Percentiles rank a stretch among this genome's conserved stretches.
phyloP scores from a whole-genome alignment of 2,329 filamentous ascomycete species.

The Periconia digitata region DNA sequence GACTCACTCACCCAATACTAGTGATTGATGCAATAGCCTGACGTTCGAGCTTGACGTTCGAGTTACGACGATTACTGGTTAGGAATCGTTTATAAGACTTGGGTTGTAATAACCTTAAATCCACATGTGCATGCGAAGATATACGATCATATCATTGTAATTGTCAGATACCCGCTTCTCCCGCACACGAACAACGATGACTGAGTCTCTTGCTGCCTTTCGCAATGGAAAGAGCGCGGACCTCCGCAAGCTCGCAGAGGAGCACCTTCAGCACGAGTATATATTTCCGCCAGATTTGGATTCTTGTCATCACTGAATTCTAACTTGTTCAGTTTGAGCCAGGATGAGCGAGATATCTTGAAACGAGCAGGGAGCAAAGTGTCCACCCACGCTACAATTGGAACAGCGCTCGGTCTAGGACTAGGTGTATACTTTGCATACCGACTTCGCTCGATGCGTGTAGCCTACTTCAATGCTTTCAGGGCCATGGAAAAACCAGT shows the following conservation, averaged over 20 bases:
- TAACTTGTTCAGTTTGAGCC: slow-evolving; percentile 50
- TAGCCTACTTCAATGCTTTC: slow-evolving; percentile 63
- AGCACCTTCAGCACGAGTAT: slow-evolving; percentile 40
- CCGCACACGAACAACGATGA: too few species aligned
- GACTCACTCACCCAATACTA: too few species aligned
- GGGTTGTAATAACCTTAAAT: too few species aligned
- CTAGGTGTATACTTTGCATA: slow-evolving; percentile 58
- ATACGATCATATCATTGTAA: too few species aligned
- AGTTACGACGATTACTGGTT: too few species aligned
- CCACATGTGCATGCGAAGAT: too few species aligned
- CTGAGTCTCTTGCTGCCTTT: slow-evolving; percentile 35
- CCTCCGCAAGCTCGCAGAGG: slow-evolving; percentile 32
- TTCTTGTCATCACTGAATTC: too few species aligned
- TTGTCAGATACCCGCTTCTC: too few species aligned
- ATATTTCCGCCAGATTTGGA: slow-evolving; percentile 1
- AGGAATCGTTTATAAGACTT: too few species aligned
- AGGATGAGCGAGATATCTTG: slow-evolving; percentile 61
- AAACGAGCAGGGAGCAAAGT: slow-evolving; percentile 59
- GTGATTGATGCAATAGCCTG: too few species aligned
- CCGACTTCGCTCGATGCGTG: slow-evolving; percentile 57
- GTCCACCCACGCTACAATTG: slow-evolving; percentile 57
- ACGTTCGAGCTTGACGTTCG: too few species aligned
- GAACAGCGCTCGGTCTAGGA: slow-evolving; percentile 61
- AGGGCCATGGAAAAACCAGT: slow-evolving; percentile 63
- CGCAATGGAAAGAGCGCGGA: slow-evolving; percentile 29